Evolutionary conservation across 108 stramenopile species (phyloP), one percentile per base, ranked within the genome.

Genomic region (Cyclotella choctawhatcheeana): DNA sequence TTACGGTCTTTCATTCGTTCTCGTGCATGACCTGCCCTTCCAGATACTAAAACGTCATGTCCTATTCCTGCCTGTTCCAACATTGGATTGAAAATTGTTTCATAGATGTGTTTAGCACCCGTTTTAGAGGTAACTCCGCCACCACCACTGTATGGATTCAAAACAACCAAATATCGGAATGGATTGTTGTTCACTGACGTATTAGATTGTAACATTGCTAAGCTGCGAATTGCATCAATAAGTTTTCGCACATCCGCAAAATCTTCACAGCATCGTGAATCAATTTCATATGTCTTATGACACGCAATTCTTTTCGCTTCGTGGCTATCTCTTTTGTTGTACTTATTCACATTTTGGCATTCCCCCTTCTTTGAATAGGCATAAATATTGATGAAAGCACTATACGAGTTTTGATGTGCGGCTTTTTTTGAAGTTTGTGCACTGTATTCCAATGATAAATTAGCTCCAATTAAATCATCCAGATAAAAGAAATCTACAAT

Each of bases 61-160:
- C 86, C 87, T 12, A 90, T 62, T 34, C 88, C 81, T 20, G 89
- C 84, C 70, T 93, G 77, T 29, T 83, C 86, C 55, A 96, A 43
- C 93, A 96, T 91, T 40, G 82, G 85, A 34, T 73, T 75, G 3
- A 93, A 82, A 12, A 73, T 76, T 1, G 31, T 77, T 22, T 89
- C 64, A 48, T 79, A 90, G 0, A 86, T 52, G 7, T 67, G 14
- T 2, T 40, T 44, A 7, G 79, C 92, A 5, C 75, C 86, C 25
- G 78, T 74, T 58, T 77, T 85, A 3, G 73, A 74, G 4, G 44
- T 20, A 4, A 40, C 48, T 31, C 65, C 54, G 35, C 72, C 76
- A 0, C 60, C 73, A 24, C 95, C 95, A 35, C 85, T 81, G 50
- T 58, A 77, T 16, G 95, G 95, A 88, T 96, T 96, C 45, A 94